These are phyloP conservation scores for Salvia rosmarinus DNA, from an alignment of 257 asterid genomes.

Conservation along the genomic window DNA sequence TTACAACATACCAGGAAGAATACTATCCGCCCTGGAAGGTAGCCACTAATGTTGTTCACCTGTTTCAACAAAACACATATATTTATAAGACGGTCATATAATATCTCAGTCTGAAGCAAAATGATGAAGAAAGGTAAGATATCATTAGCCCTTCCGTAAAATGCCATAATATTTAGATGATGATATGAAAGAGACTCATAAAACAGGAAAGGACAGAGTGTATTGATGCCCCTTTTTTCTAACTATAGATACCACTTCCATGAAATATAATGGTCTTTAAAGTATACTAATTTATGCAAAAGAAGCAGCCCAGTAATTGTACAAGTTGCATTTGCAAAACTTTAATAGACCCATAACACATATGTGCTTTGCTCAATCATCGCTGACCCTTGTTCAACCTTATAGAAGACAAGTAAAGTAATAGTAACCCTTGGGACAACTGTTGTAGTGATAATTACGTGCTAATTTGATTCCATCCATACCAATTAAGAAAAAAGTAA, in stretches of 20 bases:
- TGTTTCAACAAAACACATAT: too few relatives aligned
- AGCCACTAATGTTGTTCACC: too few relatives aligned
- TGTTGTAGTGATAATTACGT: neutral
- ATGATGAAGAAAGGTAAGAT: neutral
- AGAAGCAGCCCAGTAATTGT: neutral
- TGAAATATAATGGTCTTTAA: neutral
- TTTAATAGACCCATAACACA: neutral
- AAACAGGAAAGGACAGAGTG: neutral
- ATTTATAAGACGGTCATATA: constrained; percentile 12
- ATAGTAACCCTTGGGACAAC: too few relatives aligned
- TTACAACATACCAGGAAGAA: too few relatives aligned
- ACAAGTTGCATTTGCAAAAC: neutral
- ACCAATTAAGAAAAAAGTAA: too few relatives aligned
- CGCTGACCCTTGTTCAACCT: too few relatives aligned
- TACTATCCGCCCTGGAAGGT: too few relatives aligned
- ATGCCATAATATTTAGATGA: constrained; percentile 7
- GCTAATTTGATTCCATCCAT: neutral
- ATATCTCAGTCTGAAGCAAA: constrained; percentile 5
- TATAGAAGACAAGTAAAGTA: neutral
- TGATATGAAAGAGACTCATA: constrained; percentile 14
- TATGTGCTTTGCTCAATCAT: too few relatives aligned
- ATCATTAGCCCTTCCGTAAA: constrained; percentile 18
- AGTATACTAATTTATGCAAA: constrained; percentile 15
- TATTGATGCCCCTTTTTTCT: too few relatives aligned
- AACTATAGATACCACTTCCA: too few relatives aligned